Percentiles rank a stretch among this genome's conserved stretches.
These are phyloP conservation scores for Kodamaea neixiangensis DNA, from an alignment of 805 yeast genomes.

Conservation along the genomic window DNA sequence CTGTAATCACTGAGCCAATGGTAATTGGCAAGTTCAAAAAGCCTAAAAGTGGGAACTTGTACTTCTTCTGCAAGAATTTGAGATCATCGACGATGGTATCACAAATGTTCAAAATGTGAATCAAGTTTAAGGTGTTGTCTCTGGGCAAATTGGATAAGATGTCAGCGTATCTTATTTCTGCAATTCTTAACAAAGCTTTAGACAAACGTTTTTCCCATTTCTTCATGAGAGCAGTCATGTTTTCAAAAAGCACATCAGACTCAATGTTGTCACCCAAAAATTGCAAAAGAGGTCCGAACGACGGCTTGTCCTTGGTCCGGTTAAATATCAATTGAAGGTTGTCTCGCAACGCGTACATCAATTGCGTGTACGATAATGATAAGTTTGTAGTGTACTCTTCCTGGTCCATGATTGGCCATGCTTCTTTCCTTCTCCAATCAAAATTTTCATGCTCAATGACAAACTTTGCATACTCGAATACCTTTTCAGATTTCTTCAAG, in stretches of 20 bases:
- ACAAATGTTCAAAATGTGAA: slow-evolving; percentile 59
- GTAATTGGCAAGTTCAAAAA: slow-evolving; percentile 52
- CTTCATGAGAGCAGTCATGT: slow-evolving; percentile 36
- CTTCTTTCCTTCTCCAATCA: slow-evolving; percentile 31
- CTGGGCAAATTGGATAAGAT: slow-evolving; percentile 56
- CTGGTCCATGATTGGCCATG: slow-evolving; percentile 47
- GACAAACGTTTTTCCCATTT: slow-evolving; percentile 48
- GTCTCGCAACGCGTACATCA: slow-evolving; percentile 47
- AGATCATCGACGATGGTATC: slow-evolving; percentile 53
- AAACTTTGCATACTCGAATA: slow-evolving; percentile 32
- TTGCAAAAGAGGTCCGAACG: slow-evolving; percentile 53
- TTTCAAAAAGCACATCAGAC: slow-evolving; percentile 45
- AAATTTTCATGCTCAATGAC: slow-evolving; percentile 32
- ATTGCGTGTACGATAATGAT: slow-evolving; percentile 45
- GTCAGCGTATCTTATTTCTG: slow-evolving; percentile 42
- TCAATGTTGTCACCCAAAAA: slow-evolving; percentile 54
- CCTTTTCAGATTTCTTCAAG: slow-evolving; percentile 23
- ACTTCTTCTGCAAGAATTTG: slow-evolving; percentile 55
- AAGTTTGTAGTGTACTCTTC: slow-evolving; percentile 52
- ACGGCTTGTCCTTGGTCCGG: slow-evolving; percentile 47
- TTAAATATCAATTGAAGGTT: slow-evolving; percentile 44
- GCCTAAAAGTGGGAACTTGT: slow-evolving; percentile 62
- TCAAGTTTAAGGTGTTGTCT: slow-evolving; percentile 50
- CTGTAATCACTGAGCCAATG: slow-evolving; percentile 49
- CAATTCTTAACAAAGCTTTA: slow-evolving; percentile 34